Evolutionary conservation across 2,329 filamentous ascomycete genomes (phyloP).

Genomic region (Huntiella savannae): DNA sequence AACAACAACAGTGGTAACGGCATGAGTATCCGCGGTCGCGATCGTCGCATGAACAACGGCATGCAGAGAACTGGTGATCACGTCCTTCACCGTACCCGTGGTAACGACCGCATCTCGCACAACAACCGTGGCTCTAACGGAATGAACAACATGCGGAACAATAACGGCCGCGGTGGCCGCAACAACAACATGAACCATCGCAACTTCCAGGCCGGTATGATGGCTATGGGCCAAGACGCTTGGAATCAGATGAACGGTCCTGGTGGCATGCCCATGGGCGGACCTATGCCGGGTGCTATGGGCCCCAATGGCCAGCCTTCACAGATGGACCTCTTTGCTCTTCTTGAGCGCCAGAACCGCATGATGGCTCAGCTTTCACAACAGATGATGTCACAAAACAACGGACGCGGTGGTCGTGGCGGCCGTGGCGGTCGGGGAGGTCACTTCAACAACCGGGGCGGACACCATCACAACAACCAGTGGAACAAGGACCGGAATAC

Average conservation of each 20-base stretch:
- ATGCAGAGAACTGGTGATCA: conserved; percentile 62
- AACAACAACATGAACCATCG: conserved; percentile 29
- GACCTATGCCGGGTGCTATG: conserved; percentile 14
- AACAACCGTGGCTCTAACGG: conserved; percentile 24
- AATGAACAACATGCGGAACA: conserved; percentile 15
- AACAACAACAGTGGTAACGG: conserved; percentile 27
- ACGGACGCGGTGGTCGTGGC: conserved; percentile 22
- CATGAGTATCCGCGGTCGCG: conserved; percentile 35
- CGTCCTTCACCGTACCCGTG: conserved; percentile 68
- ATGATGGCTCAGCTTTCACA: conserved; percentile 65
- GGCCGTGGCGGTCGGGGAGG: conserved; percentile 40
- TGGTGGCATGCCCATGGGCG: conserved; percentile 1
- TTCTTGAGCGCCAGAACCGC: conserved; percentile 71
- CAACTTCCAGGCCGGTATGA: conserved; percentile 30
- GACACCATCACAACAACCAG: conserved; percentile 20
- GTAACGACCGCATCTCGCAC: conserved; percentile 63
- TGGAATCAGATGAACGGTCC: conserved; percentile 21
- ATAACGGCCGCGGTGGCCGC: conserved; percentile 7
- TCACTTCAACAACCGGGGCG: conserved; percentile 33
- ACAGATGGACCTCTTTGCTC: conserved; percentile 43
- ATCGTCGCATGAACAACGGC: conserved; percentile 54
- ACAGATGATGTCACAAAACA: conserved; percentile 28
- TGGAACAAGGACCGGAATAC: conserved; percentile 14
- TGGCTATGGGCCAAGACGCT: conserved; percentile 21
- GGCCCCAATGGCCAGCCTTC: conserved; percentile 16